Base-by-base conservation (phyloP, 768 basidiomycete species). In the Lyophyllum shimeji region DNA sequence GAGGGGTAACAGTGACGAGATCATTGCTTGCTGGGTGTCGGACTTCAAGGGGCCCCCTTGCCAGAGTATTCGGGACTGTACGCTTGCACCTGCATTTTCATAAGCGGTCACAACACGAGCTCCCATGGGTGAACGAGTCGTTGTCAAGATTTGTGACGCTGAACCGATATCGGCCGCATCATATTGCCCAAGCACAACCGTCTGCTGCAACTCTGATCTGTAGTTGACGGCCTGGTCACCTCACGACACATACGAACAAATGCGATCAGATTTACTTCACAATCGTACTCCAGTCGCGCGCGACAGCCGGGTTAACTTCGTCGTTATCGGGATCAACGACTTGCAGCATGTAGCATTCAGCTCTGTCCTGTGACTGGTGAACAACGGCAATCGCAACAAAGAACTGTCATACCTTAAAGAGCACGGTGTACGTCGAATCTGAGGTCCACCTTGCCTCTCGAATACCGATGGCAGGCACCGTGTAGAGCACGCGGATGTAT, bases 1-100 rank as follows among this genome's bases (percentile, higher is more conserved):
- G 7, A 93, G 65, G 4, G 87, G 84, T 25, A 86, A 69, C 9
- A 79, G 63, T 0, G 73, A 70, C 4, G 78, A 78, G 40, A 79
- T 48, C 39, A 62, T 61, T 8, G 56, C 37, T n/a, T 54, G 13
- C n/a, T 33, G 27, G 34, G 15, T 40, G 31, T 46, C 17, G 27
- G 24, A 17, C 40, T 43, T 56, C 29, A 50, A 52, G 25, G 37
- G 47, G 42, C 45, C 42, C 27, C 64, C 60, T 45, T 66, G 63
- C 75, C 75, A 75, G 6, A 73, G 61, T 7, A 59, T 49, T 12
- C 53, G 56, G 0, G 65, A 50, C 12, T 42, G 18, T 15, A 37
- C 40, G 5, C 53, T 46, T 9, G 37, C 20, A 23, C 55, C 56
- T 8, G 29, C 49, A 7, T 25, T 57, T 24, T 54, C 54, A 21